phyloP scores from a whole-genome alignment of 345 rosid species.

The Rubroshorea leprosula region DNA sequence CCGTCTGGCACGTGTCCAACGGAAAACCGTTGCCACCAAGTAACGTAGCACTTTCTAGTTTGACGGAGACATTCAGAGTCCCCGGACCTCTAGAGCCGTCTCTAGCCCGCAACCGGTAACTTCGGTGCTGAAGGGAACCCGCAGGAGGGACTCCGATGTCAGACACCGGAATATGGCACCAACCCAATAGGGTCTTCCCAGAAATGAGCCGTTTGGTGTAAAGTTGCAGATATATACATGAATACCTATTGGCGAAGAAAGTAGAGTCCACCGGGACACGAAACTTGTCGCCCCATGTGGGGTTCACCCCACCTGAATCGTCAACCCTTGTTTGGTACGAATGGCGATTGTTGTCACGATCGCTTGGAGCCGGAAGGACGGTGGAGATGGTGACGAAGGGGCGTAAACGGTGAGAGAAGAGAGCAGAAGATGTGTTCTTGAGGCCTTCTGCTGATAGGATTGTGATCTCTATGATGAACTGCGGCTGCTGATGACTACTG shows the following conservation, averaged over 20 bases:
- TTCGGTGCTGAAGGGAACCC: conserved; percentile 28
- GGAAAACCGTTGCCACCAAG: neutral
- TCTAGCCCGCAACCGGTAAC: conserved; percentile 38
- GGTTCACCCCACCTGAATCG: conserved; percentile 36
- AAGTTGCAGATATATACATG: conserved; percentile 24
- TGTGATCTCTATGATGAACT: conserved; percentile 40
- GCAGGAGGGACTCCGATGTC: conserved; percentile 27
- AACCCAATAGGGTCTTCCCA: conserved; percentile 36
- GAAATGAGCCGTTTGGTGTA: conserved; percentile 29
- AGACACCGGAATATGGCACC: conserved; percentile 40
- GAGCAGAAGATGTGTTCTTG: conserved; percentile 21
- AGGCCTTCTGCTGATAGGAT: conserved; percentile 46
- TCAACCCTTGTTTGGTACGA: conserved; percentile 26
- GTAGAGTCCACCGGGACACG: conserved; percentile 22
- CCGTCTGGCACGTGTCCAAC: conserved; percentile 11
- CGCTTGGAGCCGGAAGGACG: too few species aligned
- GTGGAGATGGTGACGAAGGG: conserved; percentile 41
- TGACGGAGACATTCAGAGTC: conserved; percentile 36
- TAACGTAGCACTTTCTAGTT: conserved; percentile 6
- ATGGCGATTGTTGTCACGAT: conserved; percentile 11
- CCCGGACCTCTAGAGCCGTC: conserved; percentile 43
- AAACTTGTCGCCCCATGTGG: conserved; percentile 51
- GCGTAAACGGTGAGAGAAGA: conserved; percentile 25
- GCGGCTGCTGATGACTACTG: too few species aligned
- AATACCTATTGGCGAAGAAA: conserved; percentile 24